Evolutionary conservation across 2,329 filamentous ascomycete species (phyloP), one percentile per base, ranked within the genome.

Genomic region (Diaporthe citrichinensis): DNA sequence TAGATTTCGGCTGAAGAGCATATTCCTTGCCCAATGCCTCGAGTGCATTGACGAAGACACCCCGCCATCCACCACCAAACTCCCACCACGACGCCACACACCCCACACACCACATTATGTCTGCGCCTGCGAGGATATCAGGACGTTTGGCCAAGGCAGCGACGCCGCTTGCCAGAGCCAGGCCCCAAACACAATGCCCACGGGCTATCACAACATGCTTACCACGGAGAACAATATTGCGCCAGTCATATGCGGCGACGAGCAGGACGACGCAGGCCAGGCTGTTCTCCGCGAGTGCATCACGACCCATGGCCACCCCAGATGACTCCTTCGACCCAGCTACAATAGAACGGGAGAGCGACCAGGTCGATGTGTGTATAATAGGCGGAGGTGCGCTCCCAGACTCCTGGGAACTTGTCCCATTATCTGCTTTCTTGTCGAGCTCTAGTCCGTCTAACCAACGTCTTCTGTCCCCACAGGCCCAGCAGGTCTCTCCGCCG

Each of bases 331-430:
- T 95, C 79, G 92, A 95, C 81, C 93, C 93, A 12, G 85, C 86
- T 34, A 85, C 84, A 73, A 88, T 96, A 75, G 96, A 98, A 78
- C 93, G 97, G 78, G 97, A 98, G 84, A 94, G 92, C 72, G 97
- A 99, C 81, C 88, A 97, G 85, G 97, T 99, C 41, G 97, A 99
- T 85, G 96, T 99, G 41, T 98, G 95, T 85, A 98, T 99, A 81
- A 92, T 99, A 72, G 97, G 97, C 81, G 97, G 95, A 84, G 96
- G 90, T 92, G 85, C 79, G 61, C 14, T 23, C 41, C 62, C 61
- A 51, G 15, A 44, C 59, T 58, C 34, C 15, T 34, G 1, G 25
- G 25, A 36, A 39, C 41, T 46, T 65, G n/a, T 36, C 17, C 49
- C 34, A 55, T 65, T 25, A 62, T 62, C 20, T 34, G 25, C 62